Evolutionary conservation across 352 stramenopile genomes (phyloP), one percentile per base, ranked within the genome.

Genomic region (Globisporangium abappressorium): DNA sequence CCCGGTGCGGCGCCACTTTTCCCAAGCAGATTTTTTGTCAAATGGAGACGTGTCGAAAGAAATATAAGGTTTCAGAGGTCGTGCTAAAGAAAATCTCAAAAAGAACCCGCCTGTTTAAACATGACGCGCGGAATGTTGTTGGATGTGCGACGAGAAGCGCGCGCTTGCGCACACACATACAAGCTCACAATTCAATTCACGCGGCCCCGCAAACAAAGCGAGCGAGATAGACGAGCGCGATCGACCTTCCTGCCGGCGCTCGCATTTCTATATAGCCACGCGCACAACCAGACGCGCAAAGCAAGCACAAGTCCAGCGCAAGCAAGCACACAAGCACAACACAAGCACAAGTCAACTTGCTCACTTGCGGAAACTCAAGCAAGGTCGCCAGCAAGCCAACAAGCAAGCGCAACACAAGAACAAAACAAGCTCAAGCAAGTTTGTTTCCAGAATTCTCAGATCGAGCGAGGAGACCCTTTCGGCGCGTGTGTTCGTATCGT

Each of bases 171-270:
- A 49, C 41, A 49, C 41, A 3, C 41, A 49, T 15, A 26, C 53
- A n/a, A 26, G 11, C 20, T 51, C 57, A 62, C 58, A 64, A 20
- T 43, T 64, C 38, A 36, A 64, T 41, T 56, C 58, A 53, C 58
- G 54, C 15, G 15, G 12, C 22, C 15, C 41, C 38, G 12, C 41
- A 20, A n/a, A 22, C 41, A 49, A 49, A 4, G 12, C 57, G 8
- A 54, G 38, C 57, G 51, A 57, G n/a, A 57, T 26, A 59, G 54
- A 59, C 26, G 54, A 59, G 26, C 54, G 54, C 41, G 54, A 59
- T 38, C 54, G 54, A 24, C 15, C 26, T 36, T 59, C 51, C 51
- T n/a, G 22, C 15, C 41, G 41, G 18, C 41, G 41, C 41, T 57
- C 54, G 54, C 54, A 59, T 59, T 59, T 59, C 54, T 59, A 38